phyloP scores from a whole-genome alignment of 257 asterid genomes.

The Ophiorrhiza pumila region DNA sequence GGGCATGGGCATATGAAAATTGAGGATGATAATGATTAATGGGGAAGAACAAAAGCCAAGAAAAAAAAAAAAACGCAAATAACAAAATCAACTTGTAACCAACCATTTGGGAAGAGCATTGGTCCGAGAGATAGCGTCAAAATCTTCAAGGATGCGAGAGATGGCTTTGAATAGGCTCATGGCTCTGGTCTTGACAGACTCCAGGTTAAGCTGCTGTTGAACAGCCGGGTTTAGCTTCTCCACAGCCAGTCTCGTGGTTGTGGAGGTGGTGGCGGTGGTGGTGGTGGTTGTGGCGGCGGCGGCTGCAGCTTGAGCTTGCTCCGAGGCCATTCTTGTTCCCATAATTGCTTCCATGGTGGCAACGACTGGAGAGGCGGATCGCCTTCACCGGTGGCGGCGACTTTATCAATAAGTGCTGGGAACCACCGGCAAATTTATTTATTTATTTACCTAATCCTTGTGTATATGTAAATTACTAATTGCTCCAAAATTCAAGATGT shows the following conservation, averaged over 20 bases:
- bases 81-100: neutral
- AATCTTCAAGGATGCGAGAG: conserved; percentile 90
- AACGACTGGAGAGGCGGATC: too few relatives aligned
- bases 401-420: too few relatives aligned
- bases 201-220: conserved; percentile 93
- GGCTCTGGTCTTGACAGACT: conserved; percentile 92
- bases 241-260: conserved; percentile 52
- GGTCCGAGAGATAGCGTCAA: conserved; percentile 64
- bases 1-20: too few relatives aligned
- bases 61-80: neutral
- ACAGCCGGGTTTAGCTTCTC: conserved; percentile 82
- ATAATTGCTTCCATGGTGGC: too few relatives aligned
- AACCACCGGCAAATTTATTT: too few relatives aligned
- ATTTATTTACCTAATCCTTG: too few relatives aligned
- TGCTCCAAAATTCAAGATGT: too few relatives aligned
- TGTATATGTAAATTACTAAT: too few relatives aligned
- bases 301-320: too few relatives aligned
- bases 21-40: too few relatives aligned
- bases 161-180: conserved; percentile 84
- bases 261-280: conserved; percentile 12
- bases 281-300: neutral
- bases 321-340: too few relatives aligned
- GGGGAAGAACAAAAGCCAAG: neutral
- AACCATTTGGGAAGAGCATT: conserved; percentile 85
- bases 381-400: too few relatives aligned